phyloP scores from a whole-genome alignment of 148 eudicot species.

The Pouteria glomerata region DNA sequence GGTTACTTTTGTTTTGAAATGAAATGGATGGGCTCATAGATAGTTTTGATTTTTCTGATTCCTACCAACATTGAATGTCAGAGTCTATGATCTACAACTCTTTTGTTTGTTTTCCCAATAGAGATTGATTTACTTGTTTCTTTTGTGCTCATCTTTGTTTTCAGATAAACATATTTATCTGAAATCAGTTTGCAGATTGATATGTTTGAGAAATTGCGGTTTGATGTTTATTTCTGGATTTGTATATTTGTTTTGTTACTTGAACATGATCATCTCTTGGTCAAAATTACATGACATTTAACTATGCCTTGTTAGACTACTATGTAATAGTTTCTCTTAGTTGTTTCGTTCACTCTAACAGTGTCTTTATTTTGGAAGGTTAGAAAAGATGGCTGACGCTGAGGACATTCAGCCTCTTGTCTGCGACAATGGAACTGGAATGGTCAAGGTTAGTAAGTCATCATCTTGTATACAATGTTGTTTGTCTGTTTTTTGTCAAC shows the following conservation, averaged over 20 bases:
- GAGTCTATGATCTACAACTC: background rate
- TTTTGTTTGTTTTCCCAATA: background rate
- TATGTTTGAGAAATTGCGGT: background rate
- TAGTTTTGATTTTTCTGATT: background rate
- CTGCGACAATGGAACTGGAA: conserved; percentile 28
- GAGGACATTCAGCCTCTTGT: conserved; percentile 27
- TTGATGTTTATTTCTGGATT: background rate
- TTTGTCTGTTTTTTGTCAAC: conserved; percentile 1
- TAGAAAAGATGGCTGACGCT: conserved; percentile 19
- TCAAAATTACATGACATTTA: background rate
- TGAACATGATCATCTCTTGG: background rate
- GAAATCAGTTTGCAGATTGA: background rate
- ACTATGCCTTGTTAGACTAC: background rate
- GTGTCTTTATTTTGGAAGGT: background rate
- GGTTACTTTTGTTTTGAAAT: background rate
- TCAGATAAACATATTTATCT: background rate
- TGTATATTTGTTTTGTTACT: background rate
- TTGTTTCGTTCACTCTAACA: background rate
- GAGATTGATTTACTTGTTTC: background rate
- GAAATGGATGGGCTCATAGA: no score
- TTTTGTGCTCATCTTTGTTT: background rate
- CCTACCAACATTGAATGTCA: background rate
- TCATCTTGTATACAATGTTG: background rate
- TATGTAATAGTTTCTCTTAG: background rate
- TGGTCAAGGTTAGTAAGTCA: conserved; percentile 20